Evolutionary conservation across 495 filamentous ascomycete genomes (phyloP).

Genomic region (Neurospora terricola): DNA sequence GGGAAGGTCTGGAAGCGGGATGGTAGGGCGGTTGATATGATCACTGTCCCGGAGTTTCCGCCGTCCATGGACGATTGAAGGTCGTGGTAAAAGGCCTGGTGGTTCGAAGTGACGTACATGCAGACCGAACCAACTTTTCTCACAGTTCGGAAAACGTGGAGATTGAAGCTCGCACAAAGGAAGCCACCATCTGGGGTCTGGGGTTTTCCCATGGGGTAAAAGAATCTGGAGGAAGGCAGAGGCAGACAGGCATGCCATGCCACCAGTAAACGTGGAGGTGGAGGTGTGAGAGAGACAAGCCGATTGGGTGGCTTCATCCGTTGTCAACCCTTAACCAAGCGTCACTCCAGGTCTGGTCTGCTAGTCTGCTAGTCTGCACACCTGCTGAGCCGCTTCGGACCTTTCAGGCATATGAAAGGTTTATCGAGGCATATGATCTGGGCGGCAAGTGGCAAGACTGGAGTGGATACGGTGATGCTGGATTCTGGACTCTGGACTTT

Average conservation of each 20-base stretch:
- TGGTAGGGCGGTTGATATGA: no score
- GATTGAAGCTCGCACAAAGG: neutral
- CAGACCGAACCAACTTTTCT: neutral
- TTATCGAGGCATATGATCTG: neutral
- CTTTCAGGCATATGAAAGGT: conserved; percentile 12
- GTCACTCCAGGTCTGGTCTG: no score
- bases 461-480: neutral
- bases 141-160: neutral
- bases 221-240: no score
- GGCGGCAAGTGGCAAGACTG: conserved; percentile 6
- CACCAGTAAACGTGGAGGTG: neutral
- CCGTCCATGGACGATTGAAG: no score
- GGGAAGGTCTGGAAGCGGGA: no score
- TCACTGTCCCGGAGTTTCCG: no score
- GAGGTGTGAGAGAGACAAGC: neutral
- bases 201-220: neutral
- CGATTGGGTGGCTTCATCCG: neutral
- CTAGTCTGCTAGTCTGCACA: neutral
- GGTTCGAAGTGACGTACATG: conserved; percentile 6
- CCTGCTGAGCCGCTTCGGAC: conserved; percentile 10
- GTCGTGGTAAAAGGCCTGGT: no score
- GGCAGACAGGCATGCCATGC: neutral
- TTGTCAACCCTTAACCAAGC: neutral
- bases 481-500: neutral
- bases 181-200: neutral